Evolutionary conservation across 1,284 basidiomycete species (phyloP).

Genomic region (Phlebopus sp.): DNA sequence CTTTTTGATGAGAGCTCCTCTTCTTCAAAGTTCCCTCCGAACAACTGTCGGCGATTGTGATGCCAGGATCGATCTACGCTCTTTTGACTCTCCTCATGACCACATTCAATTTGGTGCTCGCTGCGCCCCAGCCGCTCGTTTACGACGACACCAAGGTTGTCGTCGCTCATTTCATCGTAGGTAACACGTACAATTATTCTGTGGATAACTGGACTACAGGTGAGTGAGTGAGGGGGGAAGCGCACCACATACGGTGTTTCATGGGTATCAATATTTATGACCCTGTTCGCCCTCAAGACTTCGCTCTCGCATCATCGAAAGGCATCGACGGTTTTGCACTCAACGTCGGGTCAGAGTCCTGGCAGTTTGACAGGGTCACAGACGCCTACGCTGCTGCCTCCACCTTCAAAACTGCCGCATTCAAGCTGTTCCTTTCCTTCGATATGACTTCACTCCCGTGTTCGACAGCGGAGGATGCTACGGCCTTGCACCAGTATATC

Average conservation of each 20-base stretch:
- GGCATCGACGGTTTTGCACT: conserved; percentile 35
- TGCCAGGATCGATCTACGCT: not conserved
- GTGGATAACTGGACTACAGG: conserved; percentile 35
- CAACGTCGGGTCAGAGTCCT: conserved; percentile 34
- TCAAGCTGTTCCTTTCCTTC: conserved; percentile 58
- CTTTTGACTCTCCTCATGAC: not conserved
- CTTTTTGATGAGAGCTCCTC: not conserved
- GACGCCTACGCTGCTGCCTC: conserved; percentile 40
- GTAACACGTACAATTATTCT: conserved; percentile 41
- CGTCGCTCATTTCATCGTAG: conserved; percentile 40
- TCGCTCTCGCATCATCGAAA: conserved; percentile 36
- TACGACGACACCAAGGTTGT: conserved; percentile 11
- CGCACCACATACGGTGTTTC: too few species aligned
- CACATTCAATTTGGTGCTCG: not conserved
- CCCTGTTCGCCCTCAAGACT: conserved; percentile 29
- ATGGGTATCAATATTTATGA: too few species aligned
- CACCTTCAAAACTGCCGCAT: conserved; percentile 29
- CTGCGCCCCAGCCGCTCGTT: not conserved
- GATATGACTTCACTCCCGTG: conserved; percentile 47
- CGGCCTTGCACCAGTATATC: conserved; percentile 11
- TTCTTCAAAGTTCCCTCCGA: not conserved
- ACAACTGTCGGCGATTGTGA: not conserved
- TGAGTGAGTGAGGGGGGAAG: conserved; percentile 12
- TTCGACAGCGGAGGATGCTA: conserved; percentile 11
- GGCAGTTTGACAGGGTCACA: conserved; percentile 46